Base-by-base conservation (phyloP, 2,329 filamentous ascomycete genomes). In the Elsinoe batatas region DNA sequence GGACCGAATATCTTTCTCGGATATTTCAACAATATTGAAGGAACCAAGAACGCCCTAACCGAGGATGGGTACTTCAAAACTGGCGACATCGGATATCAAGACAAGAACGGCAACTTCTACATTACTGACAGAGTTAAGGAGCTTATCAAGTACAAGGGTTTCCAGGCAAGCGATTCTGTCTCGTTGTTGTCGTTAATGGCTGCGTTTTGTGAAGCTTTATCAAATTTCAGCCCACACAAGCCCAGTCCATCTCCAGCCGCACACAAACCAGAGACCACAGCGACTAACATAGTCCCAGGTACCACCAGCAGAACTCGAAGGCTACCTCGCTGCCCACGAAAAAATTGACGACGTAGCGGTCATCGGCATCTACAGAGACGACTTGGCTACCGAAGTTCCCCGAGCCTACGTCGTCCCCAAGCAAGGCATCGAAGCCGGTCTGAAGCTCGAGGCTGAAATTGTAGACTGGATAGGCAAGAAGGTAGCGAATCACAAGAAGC, bases 51-150 rank as follows among this genome's bases (percentile, higher is more conserved):
- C 44, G 83, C 85, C 0, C 82, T 93, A 59, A 87, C 85, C 2
- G 62, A 74, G 0, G 88, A 94, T 61, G 88, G 88, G 1, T 96
- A 83, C 74, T 95, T 95, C 77, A 91, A 85, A 70, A 95, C 91
- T 0, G 91, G 91, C 1, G 91, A 96, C 64, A 83, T 95, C 22
- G 87, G 88, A 3, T 83, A 87, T 61, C 81, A 87, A 64, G 88
- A 95, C 65, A 73, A 78, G 44, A 77, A 87, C 50, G 87, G 87
- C 30, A 88, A 94, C 65, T 88, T 94, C 64, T 95, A 84, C 74
- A 91, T 95, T 67, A 95, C 91, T 1, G 91, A 96, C 66, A 84
- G 90, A 5, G 76, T 89, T 35, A 90, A 88, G 73, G 80, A 83
- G 67, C 64, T 83, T 56, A 83, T 83, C 65, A 81, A 86, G 69